Base-by-base conservation (phyloP, 2,329 filamentous ascomycete genomes). In the Plectosphaerella cucumerina region DNA sequence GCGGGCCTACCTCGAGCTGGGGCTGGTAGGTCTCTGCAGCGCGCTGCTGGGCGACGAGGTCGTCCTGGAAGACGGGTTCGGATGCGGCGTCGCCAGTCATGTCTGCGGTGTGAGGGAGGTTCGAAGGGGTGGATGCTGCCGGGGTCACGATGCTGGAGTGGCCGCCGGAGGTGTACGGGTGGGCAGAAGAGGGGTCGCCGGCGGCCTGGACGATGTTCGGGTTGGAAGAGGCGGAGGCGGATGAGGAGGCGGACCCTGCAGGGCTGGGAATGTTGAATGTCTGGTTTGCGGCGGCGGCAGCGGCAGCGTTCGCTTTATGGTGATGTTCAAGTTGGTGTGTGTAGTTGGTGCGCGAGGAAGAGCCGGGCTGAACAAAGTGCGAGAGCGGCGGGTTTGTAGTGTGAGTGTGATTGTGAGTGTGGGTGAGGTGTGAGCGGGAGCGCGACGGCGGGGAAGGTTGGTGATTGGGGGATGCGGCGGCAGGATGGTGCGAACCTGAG, bases 21-120 rank as follows among this genome's bases (percentile, higher is more conserved):
- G 81, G 80, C 53, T 79, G 75, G 61, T 82, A 86, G 37, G 81
- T 75, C 50, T 77, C 70, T 10, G 82, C 82, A 26, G 82, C 76
- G 44, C 77, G 79, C 64, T 85, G 80, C 65, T 86, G 82, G 48
- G 80, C 81, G 39, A 72, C 74, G 49, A 83, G 67, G 55, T 78
- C 77, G 56, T 74, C 66, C 42, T 57, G 57, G 14, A 60, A 44
- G 43, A 49, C 55, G 44, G 55, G 46, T 51, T 60, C 62, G 34
- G 61, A 60, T 51, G 58, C 52, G 15, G 56, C 48, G 44, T 72
- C 50, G 37, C 47, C 51, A 22, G 46, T 69, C 71, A 74, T 75
- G 58, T 70, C 69, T 59, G 63, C 44, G 21, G 48, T 48, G 50
- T 42, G 39, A 52, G 47, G 22, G 50, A 12, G 43, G 42, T 12